Evolutionary conservation across 176 grass and related monocot species (phyloP), one percentile per base, ranked within the genome.

Genomic region (Otatea glauca): DNA sequence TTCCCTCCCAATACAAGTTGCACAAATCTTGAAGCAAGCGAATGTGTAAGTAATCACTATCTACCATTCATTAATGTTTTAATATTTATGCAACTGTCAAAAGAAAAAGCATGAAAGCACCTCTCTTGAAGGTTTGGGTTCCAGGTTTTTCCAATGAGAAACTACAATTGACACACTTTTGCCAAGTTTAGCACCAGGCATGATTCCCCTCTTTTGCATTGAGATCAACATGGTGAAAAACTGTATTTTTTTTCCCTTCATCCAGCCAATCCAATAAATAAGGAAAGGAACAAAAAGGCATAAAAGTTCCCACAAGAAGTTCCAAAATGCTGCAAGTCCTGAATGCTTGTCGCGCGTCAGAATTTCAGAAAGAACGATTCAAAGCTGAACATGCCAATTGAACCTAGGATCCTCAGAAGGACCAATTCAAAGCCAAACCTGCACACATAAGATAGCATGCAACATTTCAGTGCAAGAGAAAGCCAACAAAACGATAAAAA

Each of bases 361-460:
- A 39, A 21, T 81, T 75, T 45, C 24, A 71, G 72, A 27, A 63
- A 42, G 71, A 64, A 81, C 18, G 43, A 38, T 68, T 69, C n/a
- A 81, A 85, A 41, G 41, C 17, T 68, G 70, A 75, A 49, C 11
- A 76, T 55, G 77, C 34, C 64, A 56, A 21, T 44, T 75, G 13
- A 27, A 64, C 44, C 15, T 27, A 21, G 29, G 44, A 5, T 60
- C n/a, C 24, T 70, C 66, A n/a, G n/a, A n/a, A 42, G 9, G 71
- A 86, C 44, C 37, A 44, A 45, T 48, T 81, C 77, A 77, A 81
- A 61, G 43, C 23, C 54, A 25, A 69, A 45, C 42, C 44, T 81
- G 49, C 34, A 72, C 61, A 53, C 64, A 81, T 14, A 70, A 35
- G 16, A 62, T 6, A 24, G 5, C 43, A 64, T 4, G 45, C 29